Base-by-base conservation (phyloP, 176 grass and related monocot species). In the Coix lacrymajobi region DNA sequence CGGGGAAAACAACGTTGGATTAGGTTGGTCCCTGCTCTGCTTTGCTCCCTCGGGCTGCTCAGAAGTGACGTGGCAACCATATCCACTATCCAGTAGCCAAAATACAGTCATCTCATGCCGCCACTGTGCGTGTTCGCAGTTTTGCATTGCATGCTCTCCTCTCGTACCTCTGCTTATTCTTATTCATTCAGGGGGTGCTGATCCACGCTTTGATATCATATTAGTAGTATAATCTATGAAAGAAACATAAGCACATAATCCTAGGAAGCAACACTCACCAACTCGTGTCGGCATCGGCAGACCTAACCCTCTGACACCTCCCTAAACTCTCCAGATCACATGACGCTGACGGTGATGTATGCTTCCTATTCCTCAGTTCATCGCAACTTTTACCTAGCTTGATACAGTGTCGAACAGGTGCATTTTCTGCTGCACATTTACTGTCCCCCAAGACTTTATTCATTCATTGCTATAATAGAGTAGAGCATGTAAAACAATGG, bases 271-370 rank as follows among this genome's bases (percentile, higher is more conserved):
- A 33, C 62, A 66, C 32, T 16, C 8, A 5, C 39, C 7, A 34
- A 4, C 12, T 61, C 69, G 36, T 86, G 83, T 89, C 77, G 82
- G 83, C 56, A 77, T 89, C 77, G 82, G 83, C 56, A 77, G 37
- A 78, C 78, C 65, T 66, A 89, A 85, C 44, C 73, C 54, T 70
- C 46, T 62, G 3, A 81, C 41, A 26, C 11, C 34, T 89, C 63
- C 51, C 68, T 86, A 46, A 38, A 63, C 20, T 31, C 22, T 37
- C 32, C 41, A 77, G 28, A 67, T 78, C 73, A 30, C 19, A 26
- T 41, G 28, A 26, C 69, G 41, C 63, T 77, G 33, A 26, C 69
- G 41, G 71, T 77, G 33, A 58, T 16, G 48, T 8, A 41, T 49
- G 52, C 64, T 77, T 76, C 51, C 14, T 81, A 52, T 77, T 76